Percentiles rank a stretch among this genome's conserved stretches.
Conservation (phyloP, 2,329 filamentous ascomycete species). For the Stagonosporopsis cucurbitacearum region DNA sequence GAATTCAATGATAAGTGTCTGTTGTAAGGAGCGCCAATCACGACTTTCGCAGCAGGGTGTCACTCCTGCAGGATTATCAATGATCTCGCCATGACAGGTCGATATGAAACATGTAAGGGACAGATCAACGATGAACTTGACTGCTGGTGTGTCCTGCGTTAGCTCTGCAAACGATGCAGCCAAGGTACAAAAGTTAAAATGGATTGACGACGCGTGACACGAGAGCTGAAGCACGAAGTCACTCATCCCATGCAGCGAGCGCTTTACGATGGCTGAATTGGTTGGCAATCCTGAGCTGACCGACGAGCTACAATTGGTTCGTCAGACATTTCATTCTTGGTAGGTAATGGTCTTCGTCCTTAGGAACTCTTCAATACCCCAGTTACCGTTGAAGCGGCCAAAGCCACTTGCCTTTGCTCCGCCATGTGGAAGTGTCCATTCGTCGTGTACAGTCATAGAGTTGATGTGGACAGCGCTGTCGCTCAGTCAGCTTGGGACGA, state of each 20-base stretch:
- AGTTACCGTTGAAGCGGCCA: slow-evolving; percentile 55
- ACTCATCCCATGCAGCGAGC: background rate
- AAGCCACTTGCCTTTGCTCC: slow-evolving; percentile 59
- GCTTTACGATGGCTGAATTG: background rate
- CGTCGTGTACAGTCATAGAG: slow-evolving; percentile 59
- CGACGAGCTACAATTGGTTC: background rate
- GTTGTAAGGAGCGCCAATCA: background rate
- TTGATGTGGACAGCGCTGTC: slow-evolving; percentile 59
- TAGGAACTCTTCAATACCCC: slow-evolving; percentile 57
- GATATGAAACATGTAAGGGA: background rate
- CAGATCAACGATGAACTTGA: background rate
- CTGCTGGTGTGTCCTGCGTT: background rate
- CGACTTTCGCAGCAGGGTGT: background rate
- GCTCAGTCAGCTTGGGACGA: background rate
- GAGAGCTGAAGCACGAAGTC: background rate
- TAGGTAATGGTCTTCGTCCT: slow-evolving; percentile 52
- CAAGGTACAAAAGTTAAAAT: background rate
- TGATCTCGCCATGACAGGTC: background rate
- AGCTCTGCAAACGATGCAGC: background rate
- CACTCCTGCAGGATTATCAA: background rate
- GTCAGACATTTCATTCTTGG: slow-evolving; percentile 32
- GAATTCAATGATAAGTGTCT: background rate
- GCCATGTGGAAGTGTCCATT: slow-evolving; percentile 56
- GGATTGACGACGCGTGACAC: background rate
- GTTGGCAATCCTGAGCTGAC: background rate